These are phyloP conservation scores for Batrachochytrium dendrobatidis DNA, from an alignment of 371 early-diverging fungal species.

Conservation along the genomic window DNA sequence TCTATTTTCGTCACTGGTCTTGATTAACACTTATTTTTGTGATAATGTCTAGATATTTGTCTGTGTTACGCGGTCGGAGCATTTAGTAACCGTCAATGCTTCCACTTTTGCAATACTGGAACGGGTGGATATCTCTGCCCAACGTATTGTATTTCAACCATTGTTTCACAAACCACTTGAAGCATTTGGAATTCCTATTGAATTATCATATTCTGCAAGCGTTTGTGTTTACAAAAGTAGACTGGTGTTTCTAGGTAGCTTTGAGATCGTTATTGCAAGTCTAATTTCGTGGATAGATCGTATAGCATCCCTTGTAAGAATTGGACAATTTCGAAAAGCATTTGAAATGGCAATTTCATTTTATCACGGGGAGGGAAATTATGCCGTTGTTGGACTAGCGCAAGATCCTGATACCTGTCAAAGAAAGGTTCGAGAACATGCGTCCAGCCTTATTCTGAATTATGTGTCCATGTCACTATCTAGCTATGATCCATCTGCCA, in stretches of 20 bases:
- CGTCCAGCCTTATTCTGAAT: constrained; percentile 58
- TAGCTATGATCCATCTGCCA: constrained; percentile 8
- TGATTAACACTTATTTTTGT: background rate
- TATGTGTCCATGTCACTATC: constrained; percentile 63
- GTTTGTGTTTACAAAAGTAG: constrained; percentile 60
- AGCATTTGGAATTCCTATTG: constrained; percentile 25
- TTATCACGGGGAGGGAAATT: constrained; percentile 54
- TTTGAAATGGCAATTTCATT: background rate
- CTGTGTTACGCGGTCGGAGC: constrained; percentile 57
- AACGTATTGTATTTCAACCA: constrained; percentile 60
- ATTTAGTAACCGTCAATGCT: constrained; percentile 63
- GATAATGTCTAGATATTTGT: constrained; percentile 47
- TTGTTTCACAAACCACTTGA: constrained; percentile 41
- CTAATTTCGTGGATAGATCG: constrained; percentile 72
- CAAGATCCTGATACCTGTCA: constrained; percentile 53
- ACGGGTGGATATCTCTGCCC: constrained; percentile 44
- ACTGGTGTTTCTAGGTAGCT: constrained; percentile 45
- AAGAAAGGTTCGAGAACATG: constrained; percentile 52
- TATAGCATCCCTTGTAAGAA: constrained; percentile 36
- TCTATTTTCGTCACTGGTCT: background rate
- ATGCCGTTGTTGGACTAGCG: constrained; percentile 61
- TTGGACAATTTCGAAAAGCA: background rate
- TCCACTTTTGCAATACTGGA: constrained; percentile 56
- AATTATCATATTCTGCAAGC: constrained; percentile 67
- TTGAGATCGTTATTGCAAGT: constrained; percentile 57